Percentiles rank a stretch among this genome's conserved stretches.
These are phyloP conservation scores for Sporisorium scitamineum DNA, from an alignment of 1,284 basidiomycete genomes.

Conservation along the genomic window DNA sequence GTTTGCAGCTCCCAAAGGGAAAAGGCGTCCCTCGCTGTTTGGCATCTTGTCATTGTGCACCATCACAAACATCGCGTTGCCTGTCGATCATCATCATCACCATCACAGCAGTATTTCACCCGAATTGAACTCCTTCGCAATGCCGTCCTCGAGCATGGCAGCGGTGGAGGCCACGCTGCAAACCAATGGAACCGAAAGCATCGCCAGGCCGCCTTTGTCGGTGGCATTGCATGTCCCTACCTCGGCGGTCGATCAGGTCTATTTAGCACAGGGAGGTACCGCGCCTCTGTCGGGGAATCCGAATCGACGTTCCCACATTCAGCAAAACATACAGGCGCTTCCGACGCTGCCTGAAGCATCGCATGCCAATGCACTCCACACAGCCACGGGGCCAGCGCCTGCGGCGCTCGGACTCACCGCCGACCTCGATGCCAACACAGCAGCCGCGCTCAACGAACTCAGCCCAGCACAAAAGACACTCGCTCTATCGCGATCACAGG, in stretches of 20 bases:
- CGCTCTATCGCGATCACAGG: conserved; percentile 62
- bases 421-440: conserved; percentile 46
- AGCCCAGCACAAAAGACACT: conserved; percentile 50
- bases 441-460: conserved; percentile 53
- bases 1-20: neutral
- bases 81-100: neutral
- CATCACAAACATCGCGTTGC: neutral
- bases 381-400: conserved; percentile 56
- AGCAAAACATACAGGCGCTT: conserved; percentile 43
- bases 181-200: conserved; percentile 16
- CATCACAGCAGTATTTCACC: neutral
- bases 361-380: conserved; percentile 63
- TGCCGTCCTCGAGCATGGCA: conserved; percentile 51
- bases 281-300: conserved; percentile 36
- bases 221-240: conserved; percentile 45
- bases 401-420: conserved; percentile 40
- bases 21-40: neutral
- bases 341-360: conserved; percentile 64
- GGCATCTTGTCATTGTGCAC: neutral
- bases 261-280: conserved; percentile 20
- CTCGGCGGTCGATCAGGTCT: conserved; percentile 28
- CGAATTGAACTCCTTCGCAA: conserved; percentile 8
- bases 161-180: conserved; percentile 49
- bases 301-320: conserved; percentile 48
- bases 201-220: conserved; percentile 33